Evolutionary conservation across 2,329 filamentous ascomycete species (phyloP), one percentile per base, ranked within the genome.

Genomic region (Fusarium bulbicola): DNA sequence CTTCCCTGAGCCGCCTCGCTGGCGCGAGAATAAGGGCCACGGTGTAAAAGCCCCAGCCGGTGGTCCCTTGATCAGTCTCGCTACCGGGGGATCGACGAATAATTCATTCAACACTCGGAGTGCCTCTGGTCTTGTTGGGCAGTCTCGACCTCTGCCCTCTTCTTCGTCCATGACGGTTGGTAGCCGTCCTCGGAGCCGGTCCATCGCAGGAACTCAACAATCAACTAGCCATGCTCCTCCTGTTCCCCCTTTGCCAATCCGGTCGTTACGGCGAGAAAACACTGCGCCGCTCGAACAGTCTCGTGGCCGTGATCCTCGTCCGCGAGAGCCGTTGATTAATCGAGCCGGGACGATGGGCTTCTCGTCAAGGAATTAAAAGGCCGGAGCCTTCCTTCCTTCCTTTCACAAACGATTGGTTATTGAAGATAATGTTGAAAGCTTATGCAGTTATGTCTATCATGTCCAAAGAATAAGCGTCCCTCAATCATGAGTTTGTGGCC

Each of bases 1-100:
- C 54, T 92, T 91, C 77, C 85, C 87, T 56, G 91, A 92, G 69
- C 91, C 91, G 24, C 86, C 91, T 79, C 86, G 87, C 77, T 86
- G 86, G 67, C 85, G 84, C 52, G 87, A 88, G 54, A 84, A 86
- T 21, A 86, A 86, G 66, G 89, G 89, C 8, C 82, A 82, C 49
- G 85, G 84, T 26, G 80, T 86, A n/a, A 82, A 80, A 18, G 81
- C 81, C 8, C 80, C 83, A 1, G 74, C 78, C 30, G 80, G 82
- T 24, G 81, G 83, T 16, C 85, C 84, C 15, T 81, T 88, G 2
- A 85, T 88, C 52, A 85, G 86, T 58, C 82, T 85, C 57, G 86
- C 85, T 16, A 83, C 77, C 59, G 75, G 81, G 14, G 78, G 75
- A 34, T 68, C 74, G 14, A 26, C 46, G 28, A 67, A 52, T n/a